These are phyloP conservation scores for Fusarium sp. DNA, from an alignment of 2,329 filamentous ascomycete species.

Conservation along the genomic window DNA sequence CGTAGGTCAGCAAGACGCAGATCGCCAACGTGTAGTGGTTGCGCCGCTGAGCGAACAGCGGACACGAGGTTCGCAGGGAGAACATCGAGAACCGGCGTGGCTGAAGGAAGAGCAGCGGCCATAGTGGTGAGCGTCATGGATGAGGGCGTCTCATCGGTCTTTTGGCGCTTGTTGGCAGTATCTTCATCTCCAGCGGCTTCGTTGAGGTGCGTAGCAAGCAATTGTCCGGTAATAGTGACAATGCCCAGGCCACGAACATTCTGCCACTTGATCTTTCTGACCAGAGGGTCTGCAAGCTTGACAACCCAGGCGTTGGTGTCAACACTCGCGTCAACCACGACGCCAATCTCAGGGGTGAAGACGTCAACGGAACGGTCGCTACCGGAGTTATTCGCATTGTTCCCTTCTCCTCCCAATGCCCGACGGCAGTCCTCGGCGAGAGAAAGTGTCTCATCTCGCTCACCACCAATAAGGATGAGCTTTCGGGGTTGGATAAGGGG, in stretches of 20 bases:
- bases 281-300: constrained; percentile 85
- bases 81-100: constrained; percentile 66
- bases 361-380: constrained; percentile 74
- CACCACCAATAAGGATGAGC: constrained; percentile 90
- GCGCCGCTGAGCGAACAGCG: constrained; percentile 80
- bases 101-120: constrained; percentile 39
- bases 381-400: constrained; percentile 48
- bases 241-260: constrained; percentile 90
- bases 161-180: constrained; percentile 63
- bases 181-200: constrained; percentile 59
- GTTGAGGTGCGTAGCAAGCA: constrained; percentile 60
- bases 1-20: constrained; percentile 89
- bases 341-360: constrained; percentile 83
- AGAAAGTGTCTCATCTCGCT: constrained; percentile 79
- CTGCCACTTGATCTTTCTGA: constrained; percentile 93
- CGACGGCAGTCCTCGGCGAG: constrained; percentile 85
- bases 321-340: constrained; percentile 87
- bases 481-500: constrained; percentile 95
- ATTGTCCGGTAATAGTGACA: constrained; percentile 88
- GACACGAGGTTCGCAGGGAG: constrained; percentile 73
- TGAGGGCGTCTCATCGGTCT: constrained; percentile 55
- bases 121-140: constrained; percentile 47
- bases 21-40: constrained; percentile 95
- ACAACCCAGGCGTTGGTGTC: constrained; percentile 98
- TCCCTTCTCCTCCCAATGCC: constrained; percentile 59